Percentiles rank a stretch among this genome's conserved stretches.
phyloP scores from a whole-genome alignment of 192 early-diverging fungal species.

The Paraglomus brasilianum region DNA sequence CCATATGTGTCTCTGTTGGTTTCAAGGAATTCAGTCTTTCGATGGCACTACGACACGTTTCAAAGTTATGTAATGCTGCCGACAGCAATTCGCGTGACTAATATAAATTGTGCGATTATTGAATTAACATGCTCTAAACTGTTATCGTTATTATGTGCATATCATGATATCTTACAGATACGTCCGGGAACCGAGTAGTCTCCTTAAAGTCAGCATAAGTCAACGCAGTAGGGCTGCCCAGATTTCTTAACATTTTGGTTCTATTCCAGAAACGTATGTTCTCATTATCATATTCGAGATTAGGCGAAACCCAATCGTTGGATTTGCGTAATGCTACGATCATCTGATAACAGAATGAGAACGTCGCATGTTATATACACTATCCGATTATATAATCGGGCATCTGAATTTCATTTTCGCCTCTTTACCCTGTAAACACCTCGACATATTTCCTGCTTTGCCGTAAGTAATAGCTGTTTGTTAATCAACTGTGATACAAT shows the following conservation, averaged over 20 bases:
- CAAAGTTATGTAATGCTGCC: slow-evolving; percentile 22
- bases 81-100: slow-evolving; percentile 19
- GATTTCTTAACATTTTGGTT: slow-evolving; percentile 17
- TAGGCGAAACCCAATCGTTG: background rate
- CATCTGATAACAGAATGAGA: slow-evolving; percentile 12
- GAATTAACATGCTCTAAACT: background rate
- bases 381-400: no score
- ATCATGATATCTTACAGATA: slow-evolving; percentile 20
- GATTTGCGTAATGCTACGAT: slow-evolving; percentile 26
- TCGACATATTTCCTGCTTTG: slow-evolving; percentile 29
- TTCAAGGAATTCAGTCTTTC: slow-evolving; percentile 12
- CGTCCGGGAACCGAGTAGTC: slow-evolving; percentile 8
- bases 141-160: background rate
- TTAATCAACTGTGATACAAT: slow-evolving; percentile 12
- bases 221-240: slow-evolving; percentile 27
- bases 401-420: background rate
- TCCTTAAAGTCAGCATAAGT: slow-evolving; percentile 23
- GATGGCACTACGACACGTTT: slow-evolving; percentile 10
- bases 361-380: no score
- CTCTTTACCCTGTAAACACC: slow-evolving; percentile 23
- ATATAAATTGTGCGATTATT: background rate
- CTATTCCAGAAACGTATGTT: slow-evolving; percentile 25
- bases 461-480: slow-evolving; percentile 3
- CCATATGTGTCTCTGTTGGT: slow-evolving; percentile 3
- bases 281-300: slow-evolving; percentile 29